Percentiles rank a stretch among this genome's conserved stretches.
These are phyloP conservation scores for Cucurbita maxima DNA, from an alignment of 306 rosid species.

Conservation along the genomic window DNA sequence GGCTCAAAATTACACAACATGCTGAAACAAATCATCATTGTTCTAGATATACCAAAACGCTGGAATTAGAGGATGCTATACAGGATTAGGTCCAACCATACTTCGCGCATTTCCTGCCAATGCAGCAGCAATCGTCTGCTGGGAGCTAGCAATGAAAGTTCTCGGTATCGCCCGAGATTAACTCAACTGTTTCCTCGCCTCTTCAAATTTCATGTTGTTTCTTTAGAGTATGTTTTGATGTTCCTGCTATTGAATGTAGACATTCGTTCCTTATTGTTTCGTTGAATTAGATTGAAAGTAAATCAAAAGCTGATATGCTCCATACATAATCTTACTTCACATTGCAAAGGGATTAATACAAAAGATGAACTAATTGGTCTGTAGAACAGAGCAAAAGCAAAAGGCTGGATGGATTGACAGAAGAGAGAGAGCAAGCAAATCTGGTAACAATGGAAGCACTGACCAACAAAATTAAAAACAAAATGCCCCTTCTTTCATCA, in stretches of 20 bases:
- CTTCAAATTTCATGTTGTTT: not conserved
- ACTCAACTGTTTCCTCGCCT: slow-evolving; percentile 3
- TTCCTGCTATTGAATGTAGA: not conserved
- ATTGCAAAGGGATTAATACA: not conserved
- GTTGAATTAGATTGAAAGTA: not conserved
- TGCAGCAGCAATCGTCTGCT: slow-evolving; percentile 74
- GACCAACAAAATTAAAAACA: not conserved
- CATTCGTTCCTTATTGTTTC: not conserved
- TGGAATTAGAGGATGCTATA: slow-evolving; percentile 78
- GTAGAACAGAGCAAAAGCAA: not conserved
- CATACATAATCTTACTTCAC: not conserved
- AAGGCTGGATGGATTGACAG: slow-evolving; percentile 7
- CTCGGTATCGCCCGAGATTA: slow-evolving; percentile 45
- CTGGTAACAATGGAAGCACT: not conserved
- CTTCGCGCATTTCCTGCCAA: slow-evolving; percentile 87
- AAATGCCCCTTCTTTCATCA: not conserved
- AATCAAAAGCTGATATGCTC: not conserved
- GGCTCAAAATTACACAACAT: not conserved
- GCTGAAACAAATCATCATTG: slow-evolving; percentile 4
- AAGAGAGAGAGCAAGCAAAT: slow-evolving; percentile 17
- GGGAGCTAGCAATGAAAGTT: slow-evolving; percentile 83
- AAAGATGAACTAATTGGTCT: not conserved
- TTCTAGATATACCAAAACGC: slow-evolving; percentile 45
- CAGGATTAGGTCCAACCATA: slow-evolving; percentile 79
- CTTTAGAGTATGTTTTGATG: not conserved